A percentile compares a stretch with the other conserved stretches of the same genome.
Evolutionary conservation across 495 filamentous ascomycete species (phyloP).

Genomic region (Podospora conica): DNA sequence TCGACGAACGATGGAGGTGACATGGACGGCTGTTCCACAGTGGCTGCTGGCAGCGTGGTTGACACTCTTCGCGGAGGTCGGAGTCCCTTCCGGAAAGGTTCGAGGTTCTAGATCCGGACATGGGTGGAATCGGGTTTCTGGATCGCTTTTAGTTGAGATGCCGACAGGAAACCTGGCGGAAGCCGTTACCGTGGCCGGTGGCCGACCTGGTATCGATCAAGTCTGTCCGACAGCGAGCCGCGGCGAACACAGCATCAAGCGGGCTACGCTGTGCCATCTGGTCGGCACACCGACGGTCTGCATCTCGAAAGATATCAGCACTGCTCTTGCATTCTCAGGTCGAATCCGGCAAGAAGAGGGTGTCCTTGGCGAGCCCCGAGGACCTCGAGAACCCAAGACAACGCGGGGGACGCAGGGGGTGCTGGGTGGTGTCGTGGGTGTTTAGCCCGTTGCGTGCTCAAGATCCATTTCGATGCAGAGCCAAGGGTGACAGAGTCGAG

Average conservation of each 20-base stretch:
- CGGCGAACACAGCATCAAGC: neutral
- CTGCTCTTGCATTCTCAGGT: neutral
- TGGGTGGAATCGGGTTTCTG: neutral
- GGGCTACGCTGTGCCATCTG: neutral
- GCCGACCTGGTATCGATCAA: neutral
- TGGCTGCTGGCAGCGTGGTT: neutral
- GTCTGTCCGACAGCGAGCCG: neutral
- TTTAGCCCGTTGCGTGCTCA: conserved; percentile 13
- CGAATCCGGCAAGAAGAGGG: neutral
- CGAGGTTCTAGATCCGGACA: neutral
- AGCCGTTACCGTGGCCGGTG: neutral
- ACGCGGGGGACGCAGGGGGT: conserved; percentile 10
- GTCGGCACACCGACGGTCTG: conserved; percentile 11
- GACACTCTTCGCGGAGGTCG: neutral
- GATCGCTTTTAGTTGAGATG: neutral
- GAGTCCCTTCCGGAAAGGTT: neutral
- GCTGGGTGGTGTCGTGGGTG: neutral
- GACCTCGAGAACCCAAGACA: neutral
- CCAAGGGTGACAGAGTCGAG: conserved; percentile 13
- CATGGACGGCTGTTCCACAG: neutral
- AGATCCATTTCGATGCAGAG: conserved; percentile 12
- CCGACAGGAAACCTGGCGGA: neutral
- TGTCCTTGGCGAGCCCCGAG: neutral
- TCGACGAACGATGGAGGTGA: no score
- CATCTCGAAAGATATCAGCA: conserved; percentile 1